Conservation (phyloP, 2,329 filamentous ascomycete genomes). For the Cladorrhinum sp. region DNA sequence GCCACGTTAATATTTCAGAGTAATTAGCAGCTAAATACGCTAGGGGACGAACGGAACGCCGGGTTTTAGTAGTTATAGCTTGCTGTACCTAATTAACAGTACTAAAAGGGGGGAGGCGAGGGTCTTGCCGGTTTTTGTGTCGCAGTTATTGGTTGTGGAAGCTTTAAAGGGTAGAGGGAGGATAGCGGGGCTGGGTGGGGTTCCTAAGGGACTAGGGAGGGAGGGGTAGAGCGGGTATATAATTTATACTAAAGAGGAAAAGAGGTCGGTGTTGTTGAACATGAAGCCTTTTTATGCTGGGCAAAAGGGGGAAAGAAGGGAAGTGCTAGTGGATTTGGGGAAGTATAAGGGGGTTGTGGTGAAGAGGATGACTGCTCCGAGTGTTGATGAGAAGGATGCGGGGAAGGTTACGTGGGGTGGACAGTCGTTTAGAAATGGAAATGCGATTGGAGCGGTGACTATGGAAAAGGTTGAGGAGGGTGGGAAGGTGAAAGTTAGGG, state of each 20-base stretch:
- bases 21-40: slow-evolving; percentile 24
- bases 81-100: slow-evolving; percentile 19
- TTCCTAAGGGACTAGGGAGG: slow-evolving; percentile 8
- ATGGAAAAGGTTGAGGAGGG: slow-evolving; percentile 10
- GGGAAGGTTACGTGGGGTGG: slow-evolving; percentile 22
- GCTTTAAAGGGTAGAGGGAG: slow-evolving; percentile 12
- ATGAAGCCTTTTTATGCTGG: slow-evolving; percentile 20
- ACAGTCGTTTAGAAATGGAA: slow-evolving; percentile 20
- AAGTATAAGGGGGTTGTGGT: slow-evolving; percentile 13
- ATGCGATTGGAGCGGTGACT: slow-evolving; percentile 10
- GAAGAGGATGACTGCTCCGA: slow-evolving; percentile 22
- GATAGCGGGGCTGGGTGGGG: slow-evolving; percentile 18
- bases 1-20: slow-evolving; percentile 22
- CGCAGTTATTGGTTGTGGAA: slow-evolving; percentile 20
- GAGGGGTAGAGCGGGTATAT: slow-evolving; percentile 16
- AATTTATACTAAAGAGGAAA: slow-evolving; percentile 5
- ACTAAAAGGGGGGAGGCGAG: slow-evolving; percentile 20
- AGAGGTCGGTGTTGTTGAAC: slow-evolving; percentile 20
- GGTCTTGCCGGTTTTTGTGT: slow-evolving; percentile 23
- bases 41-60: slow-evolving; percentile 22
- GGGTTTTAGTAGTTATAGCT: slow-evolving; percentile 20
- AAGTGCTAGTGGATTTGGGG: slow-evolving; percentile 13
- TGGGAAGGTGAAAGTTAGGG: slow-evolving; percentile 9
- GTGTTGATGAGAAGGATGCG: slow-evolving; percentile 22
- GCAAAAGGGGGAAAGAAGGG: slow-evolving; percentile 1